Evolutionary conservation across 208 protist species (phyloP).

Genomic region (Leishmania aethiopica): DNA sequence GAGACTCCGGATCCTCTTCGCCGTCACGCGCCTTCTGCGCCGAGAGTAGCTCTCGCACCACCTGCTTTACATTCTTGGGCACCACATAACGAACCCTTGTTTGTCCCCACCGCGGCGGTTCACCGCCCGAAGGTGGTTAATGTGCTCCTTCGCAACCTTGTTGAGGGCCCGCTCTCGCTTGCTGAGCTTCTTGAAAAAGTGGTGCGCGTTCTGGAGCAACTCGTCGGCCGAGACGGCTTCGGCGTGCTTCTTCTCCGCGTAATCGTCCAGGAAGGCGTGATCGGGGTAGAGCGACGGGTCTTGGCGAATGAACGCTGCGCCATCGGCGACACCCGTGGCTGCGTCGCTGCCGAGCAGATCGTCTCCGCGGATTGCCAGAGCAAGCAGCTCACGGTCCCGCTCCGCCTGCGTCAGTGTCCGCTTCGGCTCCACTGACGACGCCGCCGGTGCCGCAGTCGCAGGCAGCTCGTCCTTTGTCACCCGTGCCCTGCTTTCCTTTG

Average conservation of each 20-base stretch:
- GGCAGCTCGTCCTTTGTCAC: background rate
- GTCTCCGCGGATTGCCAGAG: constrained; percentile 60
- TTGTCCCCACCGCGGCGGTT: constrained; percentile 88
- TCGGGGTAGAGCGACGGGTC: constrained; percentile 53
- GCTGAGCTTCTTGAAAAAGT: constrained; percentile 82
- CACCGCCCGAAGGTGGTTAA: constrained; percentile 69
- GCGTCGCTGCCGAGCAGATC: constrained; percentile 14
- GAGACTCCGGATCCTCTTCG: constrained; percentile 21
- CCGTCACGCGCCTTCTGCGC: constrained; percentile 33
- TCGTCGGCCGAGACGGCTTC: constrained; percentile 63
- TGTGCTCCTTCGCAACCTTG: constrained; percentile 53
- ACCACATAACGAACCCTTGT: constrained; percentile 90
- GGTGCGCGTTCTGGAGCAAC: constrained; percentile 67
- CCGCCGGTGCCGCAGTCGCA: background rate
- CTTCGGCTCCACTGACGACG: background rate
- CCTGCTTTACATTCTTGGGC: constrained; percentile 70
- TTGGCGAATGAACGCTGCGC: constrained; percentile 14
- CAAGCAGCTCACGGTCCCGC: constrained; percentile 49
- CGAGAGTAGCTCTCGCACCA: constrained; percentile 69
- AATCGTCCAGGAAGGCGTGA: constrained; percentile 69
- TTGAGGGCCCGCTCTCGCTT: constrained; percentile 59
- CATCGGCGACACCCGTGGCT: background rate
- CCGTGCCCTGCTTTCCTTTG: background rate
- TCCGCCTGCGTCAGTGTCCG: constrained; percentile 4
- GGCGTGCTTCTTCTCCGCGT: constrained; percentile 68